These are phyloP conservation scores for Pseudonitzschia multiseries DNA, from an alignment of 108 stramenopile species.

Conservation along the genomic window DNA sequence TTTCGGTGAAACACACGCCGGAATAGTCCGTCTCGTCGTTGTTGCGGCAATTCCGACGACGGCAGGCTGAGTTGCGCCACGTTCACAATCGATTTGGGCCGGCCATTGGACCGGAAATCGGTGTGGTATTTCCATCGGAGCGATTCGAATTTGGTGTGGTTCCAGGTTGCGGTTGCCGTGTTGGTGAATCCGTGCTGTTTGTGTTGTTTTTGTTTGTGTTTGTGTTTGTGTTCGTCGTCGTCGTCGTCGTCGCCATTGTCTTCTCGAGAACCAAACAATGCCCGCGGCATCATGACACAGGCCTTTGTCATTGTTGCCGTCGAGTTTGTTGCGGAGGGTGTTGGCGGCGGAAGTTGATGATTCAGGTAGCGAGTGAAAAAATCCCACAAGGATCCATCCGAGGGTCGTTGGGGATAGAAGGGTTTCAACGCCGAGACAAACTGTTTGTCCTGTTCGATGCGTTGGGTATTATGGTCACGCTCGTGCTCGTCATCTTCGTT, in stretches of 20 bases:
- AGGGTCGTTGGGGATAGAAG: neutral
- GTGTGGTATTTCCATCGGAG: constrained; percentile 43
- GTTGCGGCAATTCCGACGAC: too few relatives aligned
- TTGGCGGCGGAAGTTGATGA: too few relatives aligned
- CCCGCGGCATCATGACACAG: constrained; percentile 34
- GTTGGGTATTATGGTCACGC: too few relatives aligned
- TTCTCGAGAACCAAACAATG: constrained; percentile 19
- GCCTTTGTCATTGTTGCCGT: too few relatives aligned
- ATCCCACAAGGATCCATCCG: neutral
- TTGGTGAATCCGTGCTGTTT: neutral
- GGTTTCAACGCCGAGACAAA: neutral
- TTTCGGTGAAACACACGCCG: too few relatives aligned
- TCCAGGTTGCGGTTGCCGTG: constrained; percentile 1
- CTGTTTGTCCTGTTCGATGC: neutral
- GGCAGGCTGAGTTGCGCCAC: constrained; percentile 21
- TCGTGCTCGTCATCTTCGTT: too few relatives aligned
- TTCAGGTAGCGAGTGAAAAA: neutral
- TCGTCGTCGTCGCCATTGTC: neutral
- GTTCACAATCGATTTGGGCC: constrained; percentile 41
- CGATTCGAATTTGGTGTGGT: constrained; percentile 34
- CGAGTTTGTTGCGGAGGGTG: too few relatives aligned
- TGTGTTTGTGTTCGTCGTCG: neutral
- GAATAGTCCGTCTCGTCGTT: too few relatives aligned
- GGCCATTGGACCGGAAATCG: constrained; percentile 20
- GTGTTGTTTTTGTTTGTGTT: neutral